Evolutionary conservation across 495 filamentous ascomycete genomes (phyloP), one percentile per base, ranked within the genome.

Genomic region (Cercophora scortea): DNA sequence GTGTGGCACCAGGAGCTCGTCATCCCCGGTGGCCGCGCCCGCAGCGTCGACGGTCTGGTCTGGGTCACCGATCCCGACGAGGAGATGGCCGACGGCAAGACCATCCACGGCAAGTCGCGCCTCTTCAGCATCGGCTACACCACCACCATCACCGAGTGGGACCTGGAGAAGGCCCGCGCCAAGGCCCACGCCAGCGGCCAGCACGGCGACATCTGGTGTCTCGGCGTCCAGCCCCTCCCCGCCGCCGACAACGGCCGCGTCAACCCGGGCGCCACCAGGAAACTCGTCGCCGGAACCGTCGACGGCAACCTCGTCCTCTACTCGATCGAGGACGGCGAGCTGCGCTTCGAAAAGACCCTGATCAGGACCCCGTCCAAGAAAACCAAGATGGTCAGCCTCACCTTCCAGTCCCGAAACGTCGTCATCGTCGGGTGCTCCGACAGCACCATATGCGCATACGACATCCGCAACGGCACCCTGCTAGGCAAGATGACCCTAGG

Each of bases 121-220:
- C 79, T 99, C 32, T 97, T 97, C 72, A 96, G 92, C 69, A 93
- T 96, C 65, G 93, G 94, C 52, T 96, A 91, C 66, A 95, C 91
- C 13, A 85, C 85, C 35, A 82, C 82, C 8, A 82, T 99, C 47
- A 96, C 91, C 1, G 93, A 99, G 67, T 99, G 93, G 93, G 85
- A 96, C 71, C 67, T 97, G 9, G 80, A 81, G 53, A 85, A 81
- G 54, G 88, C 88, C 6, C 72, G 78, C 47, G 88, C 90, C 8
- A 71, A 83, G 64, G 80, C 85, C 34, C 87, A 95, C 63, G 86
- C 90, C 8, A 89, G 88, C 63, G 92, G 92, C 16, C 95, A 92
- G 66, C 87, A 95, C 64, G 91, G 92, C 39, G 93, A 95, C 59
- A 91, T 97, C 52, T 99, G 93, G 93, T 95, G 91, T 68, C 75